Evolutionary conservation across 2,329 filamentous ascomycete species (phyloP).

Genomic region (Lomentospora prolificans): DNA sequence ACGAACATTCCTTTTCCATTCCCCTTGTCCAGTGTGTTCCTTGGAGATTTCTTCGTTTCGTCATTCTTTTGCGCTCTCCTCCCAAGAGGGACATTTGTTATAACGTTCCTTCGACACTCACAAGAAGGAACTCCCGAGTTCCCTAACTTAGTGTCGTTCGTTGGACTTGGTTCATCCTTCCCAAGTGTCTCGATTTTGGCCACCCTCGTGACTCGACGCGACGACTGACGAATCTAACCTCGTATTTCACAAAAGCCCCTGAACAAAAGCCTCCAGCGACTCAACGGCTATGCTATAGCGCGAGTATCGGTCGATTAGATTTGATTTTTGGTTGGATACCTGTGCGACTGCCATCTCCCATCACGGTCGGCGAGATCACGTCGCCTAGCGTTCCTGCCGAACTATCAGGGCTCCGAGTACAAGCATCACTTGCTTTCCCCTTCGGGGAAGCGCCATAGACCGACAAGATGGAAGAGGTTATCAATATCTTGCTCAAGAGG

Average conservation of each 20-base stretch:
- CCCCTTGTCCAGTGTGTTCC: slow-evolving; percentile 1
- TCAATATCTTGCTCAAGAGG: background rate
- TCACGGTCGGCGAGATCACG: too few species aligned
- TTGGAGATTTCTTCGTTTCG: slow-evolving; percentile 2
- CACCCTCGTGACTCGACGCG: background rate
- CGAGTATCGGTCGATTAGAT: too few species aligned
- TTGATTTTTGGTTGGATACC: too few species aligned
- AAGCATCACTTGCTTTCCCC: background rate
- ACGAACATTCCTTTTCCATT: background rate
- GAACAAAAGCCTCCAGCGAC: too few species aligned
- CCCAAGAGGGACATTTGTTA: background rate
- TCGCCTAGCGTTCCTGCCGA: too few species aligned
- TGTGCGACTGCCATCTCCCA: too few species aligned
- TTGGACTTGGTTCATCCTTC: background rate
- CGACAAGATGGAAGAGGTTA: background rate
- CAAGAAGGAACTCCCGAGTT: background rate
- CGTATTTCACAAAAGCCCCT: too few species aligned
- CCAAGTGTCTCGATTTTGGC: background rate
- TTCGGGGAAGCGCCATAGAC: background rate
- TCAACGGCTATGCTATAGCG: too few species aligned
- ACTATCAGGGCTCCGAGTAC: background rate
- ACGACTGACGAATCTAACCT: background rate
- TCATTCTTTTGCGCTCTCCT: background rate
- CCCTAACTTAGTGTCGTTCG: background rate
- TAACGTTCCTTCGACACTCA: too few species aligned